Evolutionary conservation across 495 filamentous ascomycete genomes (phyloP).

Genomic region (Polyplosphaeria fusca): DNA sequence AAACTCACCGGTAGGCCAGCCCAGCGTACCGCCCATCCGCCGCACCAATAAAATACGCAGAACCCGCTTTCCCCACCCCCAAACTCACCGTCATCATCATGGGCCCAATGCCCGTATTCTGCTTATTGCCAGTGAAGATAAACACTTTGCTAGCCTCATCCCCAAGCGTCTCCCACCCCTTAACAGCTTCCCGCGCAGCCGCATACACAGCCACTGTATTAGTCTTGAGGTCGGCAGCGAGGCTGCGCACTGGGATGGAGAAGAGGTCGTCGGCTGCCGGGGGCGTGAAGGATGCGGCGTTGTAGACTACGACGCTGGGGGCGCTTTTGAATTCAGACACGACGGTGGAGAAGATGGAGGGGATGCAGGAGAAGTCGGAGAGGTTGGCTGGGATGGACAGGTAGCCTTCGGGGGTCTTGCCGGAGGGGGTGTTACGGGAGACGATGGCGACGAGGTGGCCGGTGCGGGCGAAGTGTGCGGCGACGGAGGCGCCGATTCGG

Average conservation of each 20-base stretch:
- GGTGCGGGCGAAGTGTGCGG: conserved; percentile 41
- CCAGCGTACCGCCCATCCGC: conserved; percentile 40
- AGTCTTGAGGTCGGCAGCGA: conserved; percentile 41
- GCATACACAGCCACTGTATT: conserved; percentile 45
- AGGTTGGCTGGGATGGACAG: conserved; percentile 45
- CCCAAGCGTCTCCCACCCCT: conserved; percentile 43
- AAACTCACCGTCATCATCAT: conserved; percentile 35
- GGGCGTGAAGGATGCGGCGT: conserved; percentile 37
- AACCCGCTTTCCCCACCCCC: conserved; percentile 45
- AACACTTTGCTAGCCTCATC: conserved; percentile 43
- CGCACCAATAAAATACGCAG: conserved; percentile 42
- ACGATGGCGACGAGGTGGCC: conserved; percentile 48
- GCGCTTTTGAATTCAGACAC: conserved; percentile 22
- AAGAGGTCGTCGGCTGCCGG: conserved; percentile 39
- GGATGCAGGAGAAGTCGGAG: conserved; percentile 39
- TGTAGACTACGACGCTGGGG: conserved; percentile 43
- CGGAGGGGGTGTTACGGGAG: conserved; percentile 34
- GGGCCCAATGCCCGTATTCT: conserved; percentile 36
- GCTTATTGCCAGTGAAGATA: conserved; percentile 49
- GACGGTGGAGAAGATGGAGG: conserved; percentile 42
- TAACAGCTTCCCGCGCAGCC: conserved; percentile 45
- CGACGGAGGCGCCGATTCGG: conserved; percentile 42
- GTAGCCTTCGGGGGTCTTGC: conserved; percentile 32
- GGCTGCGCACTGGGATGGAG: conserved; percentile 37
- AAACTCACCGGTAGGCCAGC: conserved; percentile 43